phyloP scores from a whole-genome alignment of 305 asterid species.

The Coffea humblotiana region DNA sequence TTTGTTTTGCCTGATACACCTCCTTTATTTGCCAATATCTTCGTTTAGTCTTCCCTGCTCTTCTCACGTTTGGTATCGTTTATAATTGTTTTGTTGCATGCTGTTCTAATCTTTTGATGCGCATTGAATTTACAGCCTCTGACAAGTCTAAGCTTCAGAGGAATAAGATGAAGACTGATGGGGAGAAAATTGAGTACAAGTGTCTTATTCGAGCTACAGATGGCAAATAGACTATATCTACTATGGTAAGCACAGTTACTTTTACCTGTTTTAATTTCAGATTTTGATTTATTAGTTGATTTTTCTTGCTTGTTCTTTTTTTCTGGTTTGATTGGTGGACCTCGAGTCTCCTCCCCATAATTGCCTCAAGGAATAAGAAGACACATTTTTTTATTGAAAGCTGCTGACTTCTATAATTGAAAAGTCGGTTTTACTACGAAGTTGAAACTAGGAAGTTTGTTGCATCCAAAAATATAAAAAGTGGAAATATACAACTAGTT shows the following conservation, averaged over 20 bases:
- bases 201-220: slow-evolving; percentile 93
- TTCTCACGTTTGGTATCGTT: background rate
- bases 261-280: background rate
- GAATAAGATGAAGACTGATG: slow-evolving; percentile 73
- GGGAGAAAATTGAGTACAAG: slow-evolving; percentile 70
- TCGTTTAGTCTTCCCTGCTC: background rate
- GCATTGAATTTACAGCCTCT: slow-evolving; percentile 52
- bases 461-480: no score
- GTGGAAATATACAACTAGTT: no score
- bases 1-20: background rate
- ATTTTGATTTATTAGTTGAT: background rate
- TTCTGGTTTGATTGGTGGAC: background rate
- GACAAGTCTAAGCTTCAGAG: slow-evolving; percentile 74
- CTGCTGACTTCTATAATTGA: background rate
- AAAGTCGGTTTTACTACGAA: background rate
- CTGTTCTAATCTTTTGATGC: background rate
- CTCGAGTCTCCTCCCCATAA: background rate
- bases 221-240: slow-evolving; percentile 79
- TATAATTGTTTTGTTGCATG: background rate
- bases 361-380: background rate
- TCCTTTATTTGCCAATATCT: background rate
- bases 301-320: background rate
- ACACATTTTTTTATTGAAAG: background rate
- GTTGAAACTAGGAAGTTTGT: no score
- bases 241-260: slow-evolving; percentile 47